Evolutionary conservation across 2,329 filamentous ascomycete genomes (phyloP).

Genomic region (Dothistroma septosporum): DNA sequence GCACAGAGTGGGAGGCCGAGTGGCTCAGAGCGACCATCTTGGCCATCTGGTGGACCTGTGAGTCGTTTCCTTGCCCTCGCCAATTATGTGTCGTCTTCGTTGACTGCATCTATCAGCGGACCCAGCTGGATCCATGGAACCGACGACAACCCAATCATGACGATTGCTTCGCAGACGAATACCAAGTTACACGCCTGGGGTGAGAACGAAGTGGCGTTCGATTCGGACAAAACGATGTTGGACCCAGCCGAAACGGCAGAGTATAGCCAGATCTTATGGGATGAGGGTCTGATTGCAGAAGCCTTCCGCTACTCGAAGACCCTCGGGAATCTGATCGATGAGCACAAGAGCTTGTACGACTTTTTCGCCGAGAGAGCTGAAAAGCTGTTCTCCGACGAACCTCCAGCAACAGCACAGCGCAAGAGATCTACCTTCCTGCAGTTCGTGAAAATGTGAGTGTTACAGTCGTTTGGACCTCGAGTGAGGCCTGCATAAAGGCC

Average conservation of each 20-base stretch:
- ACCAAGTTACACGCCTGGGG: slow-evolving; percentile 54
- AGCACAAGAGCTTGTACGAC: slow-evolving; percentile 52
- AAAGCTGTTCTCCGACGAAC: slow-evolving; percentile 36
- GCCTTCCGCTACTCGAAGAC: slow-evolving; percentile 65
- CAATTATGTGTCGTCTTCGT: not conserved
- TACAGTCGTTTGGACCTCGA: no score
- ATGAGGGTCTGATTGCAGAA: slow-evolving; percentile 56
- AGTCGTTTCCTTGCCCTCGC: not conserved
- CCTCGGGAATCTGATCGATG: slow-evolving; percentile 50
- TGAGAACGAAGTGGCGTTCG: slow-evolving; percentile 52
- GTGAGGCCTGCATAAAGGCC: no score
- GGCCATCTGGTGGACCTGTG: slow-evolving; percentile 28
- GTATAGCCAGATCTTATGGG: slow-evolving; percentile 57
- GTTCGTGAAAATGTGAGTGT: slow-evolving; percentile 51
- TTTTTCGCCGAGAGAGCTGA: slow-evolving; percentile 52
- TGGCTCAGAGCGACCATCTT: slow-evolving; percentile 39
- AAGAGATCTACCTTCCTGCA: slow-evolving; percentile 50
- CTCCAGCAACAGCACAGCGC: slow-evolving; percentile 39
- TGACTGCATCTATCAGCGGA: slow-evolving; percentile 45
- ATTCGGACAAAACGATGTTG: slow-evolving; percentile 54
- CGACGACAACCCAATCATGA: slow-evolving; percentile 64
- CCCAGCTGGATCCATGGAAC: slow-evolving; percentile 82
- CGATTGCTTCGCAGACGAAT: slow-evolving; percentile 59
- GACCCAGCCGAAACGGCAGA: slow-evolving; percentile 38
- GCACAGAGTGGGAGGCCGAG: slow-evolving; percentile 62